Evolutionary conservation across 345 rosid genomes (phyloP), one percentile per base, ranked within the genome.

Genomic region (Anacardium occidentale): DNA sequence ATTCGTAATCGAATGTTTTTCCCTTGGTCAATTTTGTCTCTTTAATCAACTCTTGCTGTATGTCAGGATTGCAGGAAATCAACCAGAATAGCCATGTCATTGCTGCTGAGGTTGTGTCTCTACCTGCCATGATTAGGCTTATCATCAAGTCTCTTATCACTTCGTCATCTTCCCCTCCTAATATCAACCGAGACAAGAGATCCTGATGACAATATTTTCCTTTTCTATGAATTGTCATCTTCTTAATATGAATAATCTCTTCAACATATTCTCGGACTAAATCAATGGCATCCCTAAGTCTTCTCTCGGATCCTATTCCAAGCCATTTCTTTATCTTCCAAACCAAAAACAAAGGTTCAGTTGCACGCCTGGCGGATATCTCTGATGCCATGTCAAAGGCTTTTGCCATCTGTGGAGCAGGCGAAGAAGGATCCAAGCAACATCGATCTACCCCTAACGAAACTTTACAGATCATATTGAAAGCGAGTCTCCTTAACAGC

Each of bases 241-340:
- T 84, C 82, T 78, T 88, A 0, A 54, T 74, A 0, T 67, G 66
- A 25, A 87, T 80, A 25, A 70, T 82, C 34, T 68, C 67, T 1
- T 62, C 47, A 5, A 83, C 79, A 53, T 66, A 66, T 2, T 25
- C 75, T 24, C 76, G 88, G 12, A 90, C 72, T 55, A 64, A 64
- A 47, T 59, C 76, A 24, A 84, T 79, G 1, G 93, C 91, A 17
- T 74, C 74, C 71, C 51, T 86, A 32, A 92, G 83, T 53, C 69
- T 80, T 61, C 71, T 76, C 54, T 92, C 98, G n/a, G 84, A 81
- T 26, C 98, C 94, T 12, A 85, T 60, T 10, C 85, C 80, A 10
- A 89, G 66, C 81, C 70, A 79, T 51, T 83, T 81, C 79, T 92
- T 85, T 0, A 90, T 52, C 88, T 87, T 92, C 92, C 97, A 90